A percentile compares a stretch with the other conserved stretches of the same genome.
These are phyloP conservation scores for Nissolia schottii DNA, from an alignment of 306 rosid species.

Conservation along the genomic window DNA sequence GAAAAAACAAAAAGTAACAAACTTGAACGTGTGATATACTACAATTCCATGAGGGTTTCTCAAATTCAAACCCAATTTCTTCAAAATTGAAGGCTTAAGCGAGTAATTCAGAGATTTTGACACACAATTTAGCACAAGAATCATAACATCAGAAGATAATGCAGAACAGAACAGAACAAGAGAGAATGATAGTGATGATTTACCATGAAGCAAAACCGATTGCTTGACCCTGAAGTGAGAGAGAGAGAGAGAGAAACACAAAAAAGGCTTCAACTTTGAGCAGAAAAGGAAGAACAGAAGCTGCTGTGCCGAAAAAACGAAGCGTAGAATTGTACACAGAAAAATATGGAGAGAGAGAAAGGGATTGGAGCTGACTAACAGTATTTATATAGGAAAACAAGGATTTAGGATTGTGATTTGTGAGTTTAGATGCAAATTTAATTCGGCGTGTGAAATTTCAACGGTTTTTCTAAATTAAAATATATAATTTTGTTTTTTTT, in stretches of 20 bases:
- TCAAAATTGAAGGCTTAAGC: not conserved
- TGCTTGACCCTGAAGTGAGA: not conserved
- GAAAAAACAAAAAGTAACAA: not conserved
- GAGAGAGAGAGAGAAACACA: not conserved
- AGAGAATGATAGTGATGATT: not conserved
- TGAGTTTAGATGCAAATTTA: not conserved
- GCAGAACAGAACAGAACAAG: not conserved
- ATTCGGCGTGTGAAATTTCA: not conserved
- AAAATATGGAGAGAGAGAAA: not conserved
- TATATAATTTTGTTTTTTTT: not conserved
- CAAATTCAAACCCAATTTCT: not conserved
- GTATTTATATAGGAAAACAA: not conserved
- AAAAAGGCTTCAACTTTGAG: conserved; percentile 9
- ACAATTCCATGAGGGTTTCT: not conserved
- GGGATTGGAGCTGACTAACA: not conserved
- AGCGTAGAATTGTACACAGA: not conserved
- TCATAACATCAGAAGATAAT: not conserved
- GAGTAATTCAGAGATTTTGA: not conserved
- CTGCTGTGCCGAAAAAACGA: not conserved
- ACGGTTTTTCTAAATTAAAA: not conserved
- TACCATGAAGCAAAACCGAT: conserved; percentile 28
- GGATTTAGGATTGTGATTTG: too few species aligned
- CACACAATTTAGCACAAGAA: not conserved
- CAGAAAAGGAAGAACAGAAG: conserved; percentile 19
- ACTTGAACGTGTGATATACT: not conserved